Evolutionary conservation across 805 yeast genomes (phyloP), one percentile per base, ranked within the genome.

Genomic region (Sporopachydermia lactativora): DNA sequence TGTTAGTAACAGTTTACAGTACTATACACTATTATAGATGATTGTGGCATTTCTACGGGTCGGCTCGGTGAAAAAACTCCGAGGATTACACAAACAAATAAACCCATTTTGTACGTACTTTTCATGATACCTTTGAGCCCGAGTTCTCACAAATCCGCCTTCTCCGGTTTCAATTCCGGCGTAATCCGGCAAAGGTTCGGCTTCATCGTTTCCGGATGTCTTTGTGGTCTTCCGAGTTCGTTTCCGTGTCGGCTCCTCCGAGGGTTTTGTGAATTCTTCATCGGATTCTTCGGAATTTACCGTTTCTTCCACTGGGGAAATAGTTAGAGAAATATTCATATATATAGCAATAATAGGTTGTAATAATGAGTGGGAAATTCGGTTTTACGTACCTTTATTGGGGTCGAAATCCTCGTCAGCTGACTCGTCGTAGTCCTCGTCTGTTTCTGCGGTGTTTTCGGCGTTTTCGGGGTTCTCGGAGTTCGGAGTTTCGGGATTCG

Each of bases 61-160:
- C n/a, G n/a, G n/a, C n/a, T n/a, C n/a, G n/a, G n/a, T n/a, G n/a
- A n/a, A n/a, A n/a, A n/a, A n/a, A n/a, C n/a, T n/a, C n/a, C n/a
- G n/a, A n/a, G n/a, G n/a, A n/a, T n/a, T n/a, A n/a, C n/a, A n/a
- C n/a, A n/a, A n/a, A n/a, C n/a, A n/a, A n/a, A n/a, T n/a, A n/a
- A n/a, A n/a, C n/a, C n/a, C n/a, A n/a, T n/a, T n/a, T n/a, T n/a
- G 31, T 15, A 36, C 39, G 8, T 17, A 36, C 39, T 18, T 54
- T 41, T 75, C 81, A 16, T 61, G 44, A 18, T 58, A 59, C 38
- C 81, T 57, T 47, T 77, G 89, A 16, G 72, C 66, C 47, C 95
- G 65, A 0, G 94, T 83, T 50, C 74, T 73, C 28, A 83, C 70
- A 41, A 78, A 66, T 0, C 85, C 80, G n/a, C 79, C 81, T 11